Evolutionary conservation across 805 yeast species (phyloP).

Genomic region (Blastobotrys attinorum): DNA sequence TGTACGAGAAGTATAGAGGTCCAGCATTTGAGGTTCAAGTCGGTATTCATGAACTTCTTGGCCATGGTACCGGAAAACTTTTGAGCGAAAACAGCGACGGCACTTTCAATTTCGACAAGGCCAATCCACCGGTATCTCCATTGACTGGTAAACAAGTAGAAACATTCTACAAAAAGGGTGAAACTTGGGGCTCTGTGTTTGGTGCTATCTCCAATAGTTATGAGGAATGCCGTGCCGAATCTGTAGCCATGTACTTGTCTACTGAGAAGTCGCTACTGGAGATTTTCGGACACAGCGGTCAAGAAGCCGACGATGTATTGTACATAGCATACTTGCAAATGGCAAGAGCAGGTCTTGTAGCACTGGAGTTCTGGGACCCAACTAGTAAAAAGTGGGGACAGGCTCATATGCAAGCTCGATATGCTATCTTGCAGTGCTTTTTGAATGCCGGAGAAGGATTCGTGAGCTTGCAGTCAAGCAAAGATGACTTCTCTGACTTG

Average conservation of each 20-base stretch:
- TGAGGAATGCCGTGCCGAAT: slow-evolving; percentile 91
- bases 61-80: slow-evolving; percentile 87
- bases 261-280: slow-evolving; percentile 59
- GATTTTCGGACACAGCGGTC: slow-evolving; percentile 60
- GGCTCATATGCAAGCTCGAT: slow-evolving; percentile 91
- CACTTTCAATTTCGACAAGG: slow-evolving; percentile 61
- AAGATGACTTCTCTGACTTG: slow-evolving; percentile 49
- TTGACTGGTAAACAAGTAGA: slow-evolving; percentile 52
- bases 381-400: slow-evolving; percentile 81
- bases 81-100: slow-evolving; percentile 54
- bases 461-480: slow-evolving; percentile 43
- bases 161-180: slow-evolving; percentile 69
- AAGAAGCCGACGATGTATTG: slow-evolving; percentile 53
- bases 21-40: slow-evolving; percentile 90
- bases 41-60: slow-evolving; percentile 84
- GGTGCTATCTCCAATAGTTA: slow-evolving; percentile 79
- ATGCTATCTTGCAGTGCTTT: slow-evolving; percentile 71
- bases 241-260: slow-evolving; percentile 74
- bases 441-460: slow-evolving; percentile 64
- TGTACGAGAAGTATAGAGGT: slow-evolving; percentile 63
- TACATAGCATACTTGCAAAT: slow-evolving; percentile 66
- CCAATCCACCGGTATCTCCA: slow-evolving; percentile 51
- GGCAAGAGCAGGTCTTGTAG: slow-evolving; percentile 83
- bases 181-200: slow-evolving; percentile 86
- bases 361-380: slow-evolving; percentile 86